Base-by-base conservation (phyloP, 306 rosid species). In the Trifolium pratense region DNA sequence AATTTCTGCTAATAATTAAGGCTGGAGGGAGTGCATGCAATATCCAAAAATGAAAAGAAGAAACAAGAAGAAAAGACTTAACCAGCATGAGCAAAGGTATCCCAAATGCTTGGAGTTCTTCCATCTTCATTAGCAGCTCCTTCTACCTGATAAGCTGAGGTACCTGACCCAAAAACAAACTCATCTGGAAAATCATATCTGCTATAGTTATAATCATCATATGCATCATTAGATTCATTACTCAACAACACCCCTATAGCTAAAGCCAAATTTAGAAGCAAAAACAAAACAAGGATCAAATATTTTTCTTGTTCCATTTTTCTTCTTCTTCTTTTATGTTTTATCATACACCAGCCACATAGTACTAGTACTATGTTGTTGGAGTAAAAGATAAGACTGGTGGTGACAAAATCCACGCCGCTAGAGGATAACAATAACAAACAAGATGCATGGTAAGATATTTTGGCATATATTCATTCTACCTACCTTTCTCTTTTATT, bases 61-160 rank as follows among this genome's bases (percentile, higher is more conserved):
- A 37, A 52, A 9, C 5, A 46, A 20, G 10, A 71, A 1, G 0
- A 21, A 43, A 32, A 12, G 46, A 32, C 52, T 21, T 9, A 71
- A 80, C 96, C 92, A 64, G 74, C 81, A 51, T 87, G 85, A 2
- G 89, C 86, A 59, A 53, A 83, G 23, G 91, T 80, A 67, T 89
- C 96, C 92, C 88, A 87, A 26, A 91, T 86, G 84, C 97, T 86
- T 0, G 89, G 83, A 23, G 89, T 87, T 79, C 96, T 89, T 16
- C 92, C 92, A 68, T 91, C 97, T 78, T 91, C 69, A 12, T 60
- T 46, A 3, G 87, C 91, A 20, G 95, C 91, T 63, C 97, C 97
- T 71, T 91, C 97, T 48, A 86, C 89, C 87, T 92, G 96, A 76
- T 88, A 92, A 73, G 93, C 96, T 15, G 96, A 69, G 46, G 97